Evolutionary conservation across 2,329 filamentous ascomycete species (phyloP), one percentile per base, ranked within the genome.

Genomic region (Plenodomus lindquistii): DNA sequence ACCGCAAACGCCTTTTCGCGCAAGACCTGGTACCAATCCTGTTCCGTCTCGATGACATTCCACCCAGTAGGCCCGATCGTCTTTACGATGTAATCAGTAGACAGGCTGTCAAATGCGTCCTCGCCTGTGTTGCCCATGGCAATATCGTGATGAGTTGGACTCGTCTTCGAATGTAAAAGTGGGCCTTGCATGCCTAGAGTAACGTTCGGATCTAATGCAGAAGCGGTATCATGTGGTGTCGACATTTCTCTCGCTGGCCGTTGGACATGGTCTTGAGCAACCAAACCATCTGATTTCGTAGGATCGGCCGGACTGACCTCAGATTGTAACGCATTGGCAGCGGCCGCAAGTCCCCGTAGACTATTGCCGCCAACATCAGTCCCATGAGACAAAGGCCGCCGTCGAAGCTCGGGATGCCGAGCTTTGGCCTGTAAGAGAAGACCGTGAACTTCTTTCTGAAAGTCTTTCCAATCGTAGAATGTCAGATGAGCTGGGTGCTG

Each of bases 331-430:
- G 62, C 62, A 24, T 62, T 66, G 3, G 69, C 69, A 11, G 67
- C 67, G 13, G 59, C 64, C 22, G 69, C 67, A 10, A 72, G 61
- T 9, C 65, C 66, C 11, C 60, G 59, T 3, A 72, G 58, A 9
- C 49, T 59, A 35, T 69, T 64, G 1, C 44, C 54, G 6, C 43
- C 57, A 27, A 55, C 50, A 13, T 37, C 44, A 8, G 18, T 4
- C 13, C 29, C 31, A 5, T 38, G 29, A 6, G 10, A 11, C 10
- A 22, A 37, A 8, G 20, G 0, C n/a, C 22, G 16, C 2, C 39
- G n/a, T 21, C 44, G 35, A 1, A 66, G 21, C 4, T 52, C 51
- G 1, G 59, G 56, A 40, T 63, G 57, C 2, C 37, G 59, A 3
- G 40, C 15, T 17, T 51, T 20, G 3, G 55, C 55, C 10, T 29